Conservation (phyloP, 495 filamentous ascomycete species). For the Lophiostoma macrostomum region DNA sequence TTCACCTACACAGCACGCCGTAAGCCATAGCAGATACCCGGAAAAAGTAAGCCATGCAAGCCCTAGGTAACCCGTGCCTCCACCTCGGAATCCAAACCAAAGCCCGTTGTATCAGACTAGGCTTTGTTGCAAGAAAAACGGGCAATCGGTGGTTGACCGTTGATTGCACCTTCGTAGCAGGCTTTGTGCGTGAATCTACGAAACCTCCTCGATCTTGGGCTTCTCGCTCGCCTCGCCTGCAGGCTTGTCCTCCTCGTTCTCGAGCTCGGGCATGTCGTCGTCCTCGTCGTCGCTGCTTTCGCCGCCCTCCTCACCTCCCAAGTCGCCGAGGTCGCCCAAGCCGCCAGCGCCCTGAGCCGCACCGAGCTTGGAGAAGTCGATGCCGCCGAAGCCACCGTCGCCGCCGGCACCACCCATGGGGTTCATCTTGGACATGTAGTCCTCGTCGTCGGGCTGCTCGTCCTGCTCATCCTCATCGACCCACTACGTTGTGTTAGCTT, state of each 20-base stretch:
- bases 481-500: slow-evolving; percentile 58
- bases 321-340: slow-evolving; percentile 38
- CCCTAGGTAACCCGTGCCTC: too few species aligned
- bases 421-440: slow-evolving; percentile 62
- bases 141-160: too few species aligned
- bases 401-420: slow-evolving; percentile 55
- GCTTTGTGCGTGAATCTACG: slow-evolving; percentile 5
- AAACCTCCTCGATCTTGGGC: slow-evolving; percentile 35
- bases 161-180: neutral
- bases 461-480: slow-evolving; percentile 99
- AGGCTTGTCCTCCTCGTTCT: slow-evolving; percentile 45
- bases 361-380: slow-evolving; percentile 88
- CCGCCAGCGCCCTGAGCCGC: slow-evolving; percentile 52
- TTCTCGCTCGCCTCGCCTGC: slow-evolving; percentile 11
- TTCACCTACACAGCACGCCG: too few species aligned
- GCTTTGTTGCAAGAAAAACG: too few species aligned
- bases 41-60: too few species aligned
- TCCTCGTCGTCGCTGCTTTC: slow-evolving; percentile 56
- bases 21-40: too few species aligned
- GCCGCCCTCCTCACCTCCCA: slow-evolving; percentile 39
- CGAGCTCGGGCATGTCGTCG: slow-evolving; percentile 58
- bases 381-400: slow-evolving; percentile 62
- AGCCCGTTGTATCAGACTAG: too few species aligned
- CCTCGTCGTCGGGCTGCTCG: slow-evolving; percentile 75
- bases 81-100: too few species aligned